Evolutionary conservation across 2,329 filamentous ascomycete genomes (phyloP).

Genomic region (Sphaerostilbella broomeana): DNA sequence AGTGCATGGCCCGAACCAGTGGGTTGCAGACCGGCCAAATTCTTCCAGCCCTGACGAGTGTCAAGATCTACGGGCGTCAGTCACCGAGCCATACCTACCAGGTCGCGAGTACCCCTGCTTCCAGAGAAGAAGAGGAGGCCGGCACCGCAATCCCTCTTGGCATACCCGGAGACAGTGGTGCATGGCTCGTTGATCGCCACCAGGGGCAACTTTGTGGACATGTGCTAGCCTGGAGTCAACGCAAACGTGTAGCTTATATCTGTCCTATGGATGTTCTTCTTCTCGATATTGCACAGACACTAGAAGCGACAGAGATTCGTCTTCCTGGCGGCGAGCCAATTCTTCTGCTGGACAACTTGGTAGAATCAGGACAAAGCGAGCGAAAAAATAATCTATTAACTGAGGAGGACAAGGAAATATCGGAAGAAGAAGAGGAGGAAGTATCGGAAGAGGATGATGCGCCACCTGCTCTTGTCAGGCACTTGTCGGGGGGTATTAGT

Average conservation of each 20-base stretch:
- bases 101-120: slow-evolving; percentile 38
- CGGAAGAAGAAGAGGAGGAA: slow-evolving; percentile 4
- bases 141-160: slow-evolving; percentile 39
- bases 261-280: slow-evolving; percentile 91
- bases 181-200: slow-evolving; percentile 80
- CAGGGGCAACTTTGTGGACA: slow-evolving; percentile 81
- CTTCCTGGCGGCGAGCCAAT: slow-evolving; percentile 56
- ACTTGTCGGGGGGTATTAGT: slow-evolving; percentile 1
- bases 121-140: slow-evolving; percentile 8
- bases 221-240: slow-evolving; percentile 78
- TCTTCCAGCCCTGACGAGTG: slow-evolving; percentile 67
- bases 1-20: slow-evolving; percentile 82
- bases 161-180: slow-evolving; percentile 83
- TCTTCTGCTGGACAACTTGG: slow-evolving; percentile 22
- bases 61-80: slow-evolving; percentile 79
- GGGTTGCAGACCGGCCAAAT: slow-evolving; percentile 76
- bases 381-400: slow-evolving; percentile 6
- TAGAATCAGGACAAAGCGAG: slow-evolving; percentile 4
- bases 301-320: slow-evolving; percentile 63
- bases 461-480: not conserved
- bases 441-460: slow-evolving; percentile 17
- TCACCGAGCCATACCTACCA: slow-evolving; percentile 71
- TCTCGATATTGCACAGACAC: slow-evolving; percentile 73
- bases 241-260: slow-evolving; percentile 80
- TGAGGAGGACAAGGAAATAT: slow-evolving; percentile 17